Conservation (phyloP, 495 filamentous ascomycete species). For the Aspergillus affinis region DNA sequence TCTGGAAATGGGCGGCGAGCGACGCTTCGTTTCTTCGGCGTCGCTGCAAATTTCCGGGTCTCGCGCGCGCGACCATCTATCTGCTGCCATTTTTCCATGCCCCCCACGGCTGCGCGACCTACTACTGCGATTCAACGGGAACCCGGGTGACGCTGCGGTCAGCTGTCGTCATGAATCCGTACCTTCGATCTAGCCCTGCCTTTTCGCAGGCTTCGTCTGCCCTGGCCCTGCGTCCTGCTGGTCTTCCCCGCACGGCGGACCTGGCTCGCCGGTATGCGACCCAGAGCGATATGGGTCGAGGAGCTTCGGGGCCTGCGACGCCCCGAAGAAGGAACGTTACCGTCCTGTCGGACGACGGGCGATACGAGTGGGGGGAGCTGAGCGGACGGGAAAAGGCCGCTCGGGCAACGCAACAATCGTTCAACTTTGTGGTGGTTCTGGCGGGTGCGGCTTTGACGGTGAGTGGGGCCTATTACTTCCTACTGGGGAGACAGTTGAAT, state of each 20-base stretch:
- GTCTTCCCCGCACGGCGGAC: constrained; percentile 26
- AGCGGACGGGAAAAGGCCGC: constrained; percentile 74
- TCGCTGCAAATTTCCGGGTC: not conserved
- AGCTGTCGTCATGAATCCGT: constrained; percentile 24
- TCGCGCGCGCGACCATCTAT: not conserved
- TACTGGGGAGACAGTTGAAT: not conserved
- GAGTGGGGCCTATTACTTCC: not conserved
- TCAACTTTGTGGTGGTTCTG: constrained; percentile 79
- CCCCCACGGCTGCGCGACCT: not conserved
- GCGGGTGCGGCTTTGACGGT: constrained; percentile 76
- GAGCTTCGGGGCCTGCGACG: constrained; percentile 22
- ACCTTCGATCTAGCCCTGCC: constrained; percentile 21
- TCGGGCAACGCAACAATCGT: constrained; percentile 83
- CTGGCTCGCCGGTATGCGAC: constrained; percentile 52
- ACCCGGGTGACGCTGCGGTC: constrained; percentile 18
- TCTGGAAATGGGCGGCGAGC: constrained; percentile 3
- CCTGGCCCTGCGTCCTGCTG: constrained; percentile 23
- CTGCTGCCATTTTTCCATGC: constrained; percentile 11
- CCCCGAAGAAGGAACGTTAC: constrained; percentile 65
- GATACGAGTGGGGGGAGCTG: constrained; percentile 76
- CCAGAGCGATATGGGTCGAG: constrained; percentile 42
- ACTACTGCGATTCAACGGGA: constrained; percentile 8
- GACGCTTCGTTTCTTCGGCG: not conserved
- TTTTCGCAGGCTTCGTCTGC: constrained; percentile 14
- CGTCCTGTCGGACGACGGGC: constrained; percentile 77